Base-by-base conservation (phyloP, 306 rosid genomes). In the Pyrus bretschneideri region DNA sequence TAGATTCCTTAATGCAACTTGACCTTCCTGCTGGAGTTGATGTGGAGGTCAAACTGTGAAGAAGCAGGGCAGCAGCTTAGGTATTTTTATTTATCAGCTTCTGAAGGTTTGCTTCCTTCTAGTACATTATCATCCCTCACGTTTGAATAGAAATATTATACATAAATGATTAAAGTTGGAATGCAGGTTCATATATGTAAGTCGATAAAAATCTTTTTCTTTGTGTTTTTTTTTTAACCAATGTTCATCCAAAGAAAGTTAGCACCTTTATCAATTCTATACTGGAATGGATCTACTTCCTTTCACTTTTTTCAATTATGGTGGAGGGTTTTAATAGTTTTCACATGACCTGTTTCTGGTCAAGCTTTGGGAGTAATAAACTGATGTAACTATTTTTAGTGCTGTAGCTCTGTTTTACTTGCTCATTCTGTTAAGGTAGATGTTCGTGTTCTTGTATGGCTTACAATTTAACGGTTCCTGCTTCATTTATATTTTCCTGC, bases 1-100 rank as follows among this genome's bases (percentile, higher is more conserved):
- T 95, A 33, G 99, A 95, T 86, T 89, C 97, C 51, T 84, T 95
- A 76, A 95, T 95, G 99, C 97, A 83, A 71, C 97, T 95, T 31
- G 97, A 95, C 84, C 88, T 95, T 80, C 99, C 99, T 68, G 99
- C 97, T 72, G 99, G 97, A 75, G 99, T 95, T 38, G 99, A 95
- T 75, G 97, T 95, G 58, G 99, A 95, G 87, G 99, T 95, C 84
- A 95, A 95, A 87, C 96, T 95, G 67, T 95, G 85, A 86, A 70
- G 81, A 78, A 73, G 62, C 58, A 68, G 18, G 25, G 31, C 57
- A 62, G 44, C 76, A 57, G 62, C 76, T 25, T 42, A 70, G 88
- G 88, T 84, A 83, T 73, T 59, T 49, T 79, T 44, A 35, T 49
- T 69, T 29, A 2, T 73, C 33, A 30, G 27, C 44, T 60, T 68